Base-by-base conservation (phyloP, 169 alveolate genomes). In the Cryptosporidium bovis region DNA sequence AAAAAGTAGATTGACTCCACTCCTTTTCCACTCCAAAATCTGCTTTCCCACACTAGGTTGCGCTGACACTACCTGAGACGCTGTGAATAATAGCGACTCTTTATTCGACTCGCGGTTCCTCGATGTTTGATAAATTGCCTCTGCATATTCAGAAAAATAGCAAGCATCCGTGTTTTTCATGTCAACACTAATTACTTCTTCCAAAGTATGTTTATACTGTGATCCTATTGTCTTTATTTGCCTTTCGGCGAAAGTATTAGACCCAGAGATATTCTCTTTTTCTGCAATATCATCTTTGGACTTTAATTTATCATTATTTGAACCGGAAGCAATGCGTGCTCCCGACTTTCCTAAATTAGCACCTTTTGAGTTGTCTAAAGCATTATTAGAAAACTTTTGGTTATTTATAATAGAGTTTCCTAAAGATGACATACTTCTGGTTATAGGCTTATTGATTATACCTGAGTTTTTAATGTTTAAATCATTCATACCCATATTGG, bases 21-120 rank as follows among this genome's bases (percentile, higher is more conserved):
- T 77, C 27, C 71, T 58, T 46, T 77, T 77, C 87, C 87, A 77
- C 31, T 77, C 87, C 34, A 77, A 20, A 8, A 77, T 77, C 56
- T 77, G 87, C 64, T 77, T 77, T 3, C 87, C 87, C 18, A 77
- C 87, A 44, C 87, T 77, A 18, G 87, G 87, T 13, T 77, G 87
- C 8, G 87, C 87, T 29, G 87, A 56, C 7, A 77, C 71, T 24
- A 77, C 87, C 64, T 77, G 87, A 36, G 87, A 77, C 4, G 87
- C 87, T 15, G 87, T 77, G 51, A 77, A 77, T n/a, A 56, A 60
- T 44, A 77, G 48, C 20, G 87, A 29, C 31, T 77, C 87, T 34
- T 77, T 56, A 7, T 60, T 60, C 18, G 71, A 77, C 40, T 77
- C 87, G 31, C 46, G 58, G 33, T 77, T 71, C 27, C 87, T 56